Evolutionary conservation across 495 filamentous ascomycete genomes (phyloP), one percentile per base, ranked within the genome.

Genomic region (Daldinia vernicosa): DNA sequence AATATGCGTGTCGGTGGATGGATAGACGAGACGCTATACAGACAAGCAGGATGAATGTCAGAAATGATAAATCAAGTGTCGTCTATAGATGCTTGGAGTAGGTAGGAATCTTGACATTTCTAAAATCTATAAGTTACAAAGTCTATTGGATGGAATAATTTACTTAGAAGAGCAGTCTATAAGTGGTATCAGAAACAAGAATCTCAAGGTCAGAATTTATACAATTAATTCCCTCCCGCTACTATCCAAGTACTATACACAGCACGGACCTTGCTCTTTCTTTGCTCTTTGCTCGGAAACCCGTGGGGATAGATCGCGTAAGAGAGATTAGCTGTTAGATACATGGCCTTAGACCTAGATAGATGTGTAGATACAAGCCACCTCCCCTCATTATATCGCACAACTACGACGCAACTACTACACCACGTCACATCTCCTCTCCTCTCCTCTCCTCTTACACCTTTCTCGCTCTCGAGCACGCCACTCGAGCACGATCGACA

Each of bases 351-450:
- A 66, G 37, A 58, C 69, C 55, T 45, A 57, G 56, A 68, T 65
- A 66, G 47, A 73, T 65, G 69, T 64, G 66, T 65, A 66, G 47
- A 73, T 65, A 73, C 69, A 64, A 51, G 6, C 32, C 32, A 30
- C 40, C 59, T 35, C 59, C 35, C 30, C 39, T 66, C 50, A 69
- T 58, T 69, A 69, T 43, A 63, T 59, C 59, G 12, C 24, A 57
- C 58, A 60, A 39, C 63, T 4, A 30, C 56, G 15, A 53, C 50
- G 50, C 50, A 53, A 28, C 50, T n/a, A 14, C 32, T n/a, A 14
- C 32, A 37, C 24, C 19, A 19, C 54, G 19, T 37, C 33, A 24
- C 54, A 12, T 22, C 55, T 40, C 11, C 14, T 37, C 17, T 39
- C 19, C n/a, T 37, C 32, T 37, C n/a, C 15, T 14, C 26, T 53